Conservation (phyloP, 2,329 filamentous ascomycete genomes). For the Sporothrix phasma region DNA sequence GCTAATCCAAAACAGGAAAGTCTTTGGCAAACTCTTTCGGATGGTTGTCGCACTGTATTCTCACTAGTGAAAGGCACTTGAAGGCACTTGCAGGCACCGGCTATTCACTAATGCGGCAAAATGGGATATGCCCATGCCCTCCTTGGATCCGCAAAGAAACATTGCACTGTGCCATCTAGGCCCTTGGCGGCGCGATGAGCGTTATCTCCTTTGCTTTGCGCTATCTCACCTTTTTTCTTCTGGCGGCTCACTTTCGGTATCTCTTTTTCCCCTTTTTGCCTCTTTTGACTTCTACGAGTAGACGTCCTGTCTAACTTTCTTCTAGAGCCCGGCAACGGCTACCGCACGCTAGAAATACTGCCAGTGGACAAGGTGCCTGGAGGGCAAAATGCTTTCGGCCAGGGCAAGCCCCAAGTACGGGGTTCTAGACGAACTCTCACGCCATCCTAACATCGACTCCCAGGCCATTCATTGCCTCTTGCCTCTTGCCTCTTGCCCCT, state of each 20-base stretch:
- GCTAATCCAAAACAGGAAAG: constrained; percentile 1
- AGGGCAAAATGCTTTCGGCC: too few relatives aligned
- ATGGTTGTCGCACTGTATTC: neutral
- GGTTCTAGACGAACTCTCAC: too few relatives aligned
- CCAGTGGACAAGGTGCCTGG: too few relatives aligned
- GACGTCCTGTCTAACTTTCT: neutral
- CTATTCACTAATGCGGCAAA: neutral
- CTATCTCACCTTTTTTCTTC: neutral
- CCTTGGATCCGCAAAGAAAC: neutral
- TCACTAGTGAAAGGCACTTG: neutral
- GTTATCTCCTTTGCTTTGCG: neutral
- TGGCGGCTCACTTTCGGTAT: neutral
- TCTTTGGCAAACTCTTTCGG: neutral
- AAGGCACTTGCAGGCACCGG: neutral
- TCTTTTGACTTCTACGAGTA: neutral
- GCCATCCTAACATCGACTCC: neutral
- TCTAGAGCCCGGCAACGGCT: neutral
- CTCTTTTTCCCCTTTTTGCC: neutral
- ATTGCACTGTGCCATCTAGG: neutral
- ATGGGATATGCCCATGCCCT: neutral
- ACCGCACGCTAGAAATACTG: neutral
- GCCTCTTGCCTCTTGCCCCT: neutral
- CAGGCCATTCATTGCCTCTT: too few relatives aligned
- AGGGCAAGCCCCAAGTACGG: too few relatives aligned
- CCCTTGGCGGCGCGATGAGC: neutral